Evolutionary conservation across 1,139 yeast genomes (phyloP).

Genomic region (Saccharomyces hybrid): DNA sequence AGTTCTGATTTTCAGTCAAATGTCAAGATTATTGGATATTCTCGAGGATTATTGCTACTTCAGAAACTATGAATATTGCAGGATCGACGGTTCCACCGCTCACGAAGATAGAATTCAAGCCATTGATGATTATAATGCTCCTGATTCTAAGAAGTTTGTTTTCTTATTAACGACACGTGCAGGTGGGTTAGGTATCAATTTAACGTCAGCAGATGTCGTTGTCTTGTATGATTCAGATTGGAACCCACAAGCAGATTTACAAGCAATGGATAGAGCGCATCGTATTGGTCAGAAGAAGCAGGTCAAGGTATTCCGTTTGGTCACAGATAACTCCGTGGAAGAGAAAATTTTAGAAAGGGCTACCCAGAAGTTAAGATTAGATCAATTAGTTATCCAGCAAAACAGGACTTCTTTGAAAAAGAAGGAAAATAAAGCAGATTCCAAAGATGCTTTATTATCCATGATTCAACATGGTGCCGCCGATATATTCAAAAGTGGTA

Average conservation of each 20-base stretch:
- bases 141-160: constrained; percentile 74
- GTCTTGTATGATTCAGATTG: constrained; percentile 91
- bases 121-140: constrained; percentile 84
- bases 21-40: constrained; percentile 88
- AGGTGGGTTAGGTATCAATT: constrained; percentile 95
- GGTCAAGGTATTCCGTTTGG: constrained; percentile 84
- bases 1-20: constrained; percentile 87
- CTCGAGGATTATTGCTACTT: constrained; percentile 87
- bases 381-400: constrained; percentile 93
- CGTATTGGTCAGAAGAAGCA: constrained; percentile 97
- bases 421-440: constrained; percentile 43
- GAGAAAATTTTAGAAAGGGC: constrained; percentile 95
- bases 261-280: constrained; percentile 98
- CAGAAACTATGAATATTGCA: constrained; percentile 76
- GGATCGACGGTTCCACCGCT: constrained; percentile 92
- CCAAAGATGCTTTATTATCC: constrained; percentile 78
- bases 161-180: constrained; percentile 92
- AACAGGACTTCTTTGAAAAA: constrained; percentile 52
- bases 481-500: constrained; percentile 55
- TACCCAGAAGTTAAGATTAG: constrained; percentile 85
- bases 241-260: constrained; percentile 98
- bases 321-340: constrained; percentile 93
- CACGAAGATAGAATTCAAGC: constrained; percentile 92
- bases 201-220: constrained; percentile 89
- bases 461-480: constrained; percentile 98